phyloP scores from a whole-genome alignment of 2,329 filamentous ascomycete genomes.

The Arthrinium puccinioides region DNA sequence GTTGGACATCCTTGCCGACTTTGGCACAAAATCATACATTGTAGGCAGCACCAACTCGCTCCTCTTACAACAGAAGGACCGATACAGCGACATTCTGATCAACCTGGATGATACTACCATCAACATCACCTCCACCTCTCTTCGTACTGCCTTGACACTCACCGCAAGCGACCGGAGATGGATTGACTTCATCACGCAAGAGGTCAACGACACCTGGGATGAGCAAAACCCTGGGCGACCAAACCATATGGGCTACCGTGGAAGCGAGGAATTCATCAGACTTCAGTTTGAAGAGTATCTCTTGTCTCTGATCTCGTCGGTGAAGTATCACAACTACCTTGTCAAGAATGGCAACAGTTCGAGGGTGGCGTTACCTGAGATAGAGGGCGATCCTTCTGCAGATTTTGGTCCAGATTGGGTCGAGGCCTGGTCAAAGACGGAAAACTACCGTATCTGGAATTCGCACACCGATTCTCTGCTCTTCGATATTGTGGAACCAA shows the following conservation, averaged over 20 bases:
- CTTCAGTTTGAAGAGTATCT: slow-evolving; percentile 97
- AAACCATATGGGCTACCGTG: slow-evolving; percentile 91
- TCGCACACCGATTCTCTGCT: slow-evolving; percentile 74
- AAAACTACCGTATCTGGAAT: slow-evolving; percentile 89
- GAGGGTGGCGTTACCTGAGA: slow-evolving; percentile 53
- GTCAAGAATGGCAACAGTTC: slow-evolving; percentile 46
- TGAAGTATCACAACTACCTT: slow-evolving; percentile 78
- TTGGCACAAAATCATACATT: slow-evolving; percentile 93
- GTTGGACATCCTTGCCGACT: slow-evolving; percentile 86
- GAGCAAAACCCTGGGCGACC: slow-evolving; percentile 80
- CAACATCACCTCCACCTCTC: slow-evolving; percentile 72
- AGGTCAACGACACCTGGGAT: slow-evolving; percentile 95
- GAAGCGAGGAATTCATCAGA: slow-evolving; percentile 94
- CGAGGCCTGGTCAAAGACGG: slow-evolving; percentile 77
- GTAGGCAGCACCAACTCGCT: slow-evolving; percentile 96
- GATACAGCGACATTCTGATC: slow-evolving; percentile 93
- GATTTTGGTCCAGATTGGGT: slow-evolving; percentile 86
- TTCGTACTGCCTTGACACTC: slow-evolving; percentile 68
- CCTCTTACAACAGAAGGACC: slow-evolving; percentile 85
- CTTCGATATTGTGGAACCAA: slow-evolving; percentile 90
- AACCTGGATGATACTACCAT: slow-evolving; percentile 83
- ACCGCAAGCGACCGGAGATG: slow-evolving; percentile 85
- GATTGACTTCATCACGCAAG: slow-evolving; percentile 93
- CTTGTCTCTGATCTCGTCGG: slow-evolving; percentile 75
- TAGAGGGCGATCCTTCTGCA: slow-evolving; percentile 74